These are phyloP conservation scores for Solanum ahanhuiri DNA, from an alignment of 257 asterid genomes.

Conservation along the genomic window DNA sequence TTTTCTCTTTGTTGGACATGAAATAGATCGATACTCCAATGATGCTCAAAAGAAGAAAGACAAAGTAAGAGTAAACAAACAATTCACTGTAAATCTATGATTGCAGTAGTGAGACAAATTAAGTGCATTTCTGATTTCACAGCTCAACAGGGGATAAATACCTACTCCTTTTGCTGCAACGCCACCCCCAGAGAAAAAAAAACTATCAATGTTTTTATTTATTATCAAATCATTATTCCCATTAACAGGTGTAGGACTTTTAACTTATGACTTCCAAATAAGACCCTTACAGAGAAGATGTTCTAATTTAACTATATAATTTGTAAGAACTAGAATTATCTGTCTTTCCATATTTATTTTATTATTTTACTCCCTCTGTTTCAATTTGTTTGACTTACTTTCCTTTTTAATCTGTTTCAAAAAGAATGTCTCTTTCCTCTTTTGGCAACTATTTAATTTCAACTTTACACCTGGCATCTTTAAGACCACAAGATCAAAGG, in stretches of 20 bases:
- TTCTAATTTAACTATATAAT: neutral
- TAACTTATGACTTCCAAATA: neutral
- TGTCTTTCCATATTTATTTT: neutral
- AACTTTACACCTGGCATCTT: neutral
- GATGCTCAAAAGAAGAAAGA: neutral
- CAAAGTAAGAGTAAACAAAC: neutral
- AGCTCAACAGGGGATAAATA: neutral
- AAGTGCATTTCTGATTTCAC: neutral
- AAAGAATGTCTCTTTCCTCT: neutral
- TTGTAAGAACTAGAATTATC: neutral
- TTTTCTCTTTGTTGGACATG: neutral
- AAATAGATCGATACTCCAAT: neutral
- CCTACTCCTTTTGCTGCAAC: neutral
- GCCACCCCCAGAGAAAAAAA: neutral
- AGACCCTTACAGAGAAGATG: neutral
- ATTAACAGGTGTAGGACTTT: neutral
- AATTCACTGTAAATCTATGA: neutral
- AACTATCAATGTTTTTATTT: neutral
- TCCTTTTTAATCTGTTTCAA: neutral
- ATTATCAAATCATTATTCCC: neutral
- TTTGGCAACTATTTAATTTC: neutral
- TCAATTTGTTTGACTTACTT: neutral
- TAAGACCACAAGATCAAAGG: neutral
- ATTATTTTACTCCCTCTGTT: neutral
- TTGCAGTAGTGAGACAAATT: neutral